Evolutionary conservation across 164 flowering plant species (phyloP).

Genomic region (Magnolia changhungtana): DNA sequence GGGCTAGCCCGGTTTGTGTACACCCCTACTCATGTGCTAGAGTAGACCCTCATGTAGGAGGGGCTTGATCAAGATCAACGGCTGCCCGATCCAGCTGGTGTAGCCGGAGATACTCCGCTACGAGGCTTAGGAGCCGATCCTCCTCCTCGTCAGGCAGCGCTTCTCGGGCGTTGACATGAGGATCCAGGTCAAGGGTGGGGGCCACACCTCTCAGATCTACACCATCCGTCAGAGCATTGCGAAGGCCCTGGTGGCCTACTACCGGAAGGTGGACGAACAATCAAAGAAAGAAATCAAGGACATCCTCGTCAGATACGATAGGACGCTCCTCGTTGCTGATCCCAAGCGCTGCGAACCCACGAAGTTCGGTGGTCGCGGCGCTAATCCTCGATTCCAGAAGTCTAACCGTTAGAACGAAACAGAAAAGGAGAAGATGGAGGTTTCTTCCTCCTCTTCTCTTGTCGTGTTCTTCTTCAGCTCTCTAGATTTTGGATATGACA

Average conservation of each 20-base stretch:
- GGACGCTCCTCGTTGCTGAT: conserved; percentile 14
- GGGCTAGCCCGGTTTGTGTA: too few species aligned
- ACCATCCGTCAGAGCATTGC: conserved; percentile 21
- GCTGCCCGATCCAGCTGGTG: conserved; percentile 16
- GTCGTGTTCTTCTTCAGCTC: neutral
- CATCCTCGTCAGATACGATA: too few species aligned
- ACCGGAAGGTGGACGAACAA: conserved; percentile 22
- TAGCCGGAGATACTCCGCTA: conserved; percentile 17
- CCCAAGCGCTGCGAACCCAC: conserved; percentile 24
- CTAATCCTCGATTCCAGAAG: conserved; percentile 19
- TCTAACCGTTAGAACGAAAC: conserved; percentile 13
- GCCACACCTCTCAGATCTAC: conserved; percentile 12
- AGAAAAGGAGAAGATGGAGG: neutral
- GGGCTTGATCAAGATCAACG: conserved; percentile 20
- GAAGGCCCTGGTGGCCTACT: conserved; percentile 20
- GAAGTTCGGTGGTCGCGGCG: conserved; percentile 23
- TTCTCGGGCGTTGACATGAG: conserved; percentile 17
- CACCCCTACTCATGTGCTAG: neutral
- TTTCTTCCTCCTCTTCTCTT: neutral
- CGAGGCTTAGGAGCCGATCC: conserved; percentile 20
- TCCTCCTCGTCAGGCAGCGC: conserved; percentile 14
- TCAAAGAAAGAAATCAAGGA: conserved; percentile 11
- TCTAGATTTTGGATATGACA: neutral
- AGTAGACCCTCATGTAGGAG: neutral
- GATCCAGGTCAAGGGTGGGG: conserved; percentile 10